These are phyloP conservation scores for Fusarium sp. DNA, from an alignment of 2,329 filamentous ascomycete species.

Conservation along the genomic window DNA sequence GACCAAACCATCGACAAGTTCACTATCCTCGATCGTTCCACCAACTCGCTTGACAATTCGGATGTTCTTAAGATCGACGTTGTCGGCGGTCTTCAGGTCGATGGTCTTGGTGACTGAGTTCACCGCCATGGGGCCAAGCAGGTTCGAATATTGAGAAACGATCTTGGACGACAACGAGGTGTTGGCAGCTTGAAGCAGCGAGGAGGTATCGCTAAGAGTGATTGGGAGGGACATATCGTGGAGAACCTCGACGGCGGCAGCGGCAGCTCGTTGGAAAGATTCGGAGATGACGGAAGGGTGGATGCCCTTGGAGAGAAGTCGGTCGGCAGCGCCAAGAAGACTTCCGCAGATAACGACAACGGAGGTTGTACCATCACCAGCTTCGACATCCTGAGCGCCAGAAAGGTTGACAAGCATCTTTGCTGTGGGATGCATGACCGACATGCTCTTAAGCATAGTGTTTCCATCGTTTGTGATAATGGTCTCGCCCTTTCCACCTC, in stretches of 20 bases:
- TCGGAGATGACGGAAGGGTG: conserved; percentile 98
- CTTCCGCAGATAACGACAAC: conserved; percentile 98
- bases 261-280: conserved; percentile 94
- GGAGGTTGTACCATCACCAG: conserved; percentile 97
- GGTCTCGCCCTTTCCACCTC: conserved; percentile 94
- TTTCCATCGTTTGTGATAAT: conserved; percentile 99
- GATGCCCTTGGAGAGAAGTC: conserved; percentile 90
- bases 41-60: conserved; percentile 97
- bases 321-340: conserved; percentile 91
- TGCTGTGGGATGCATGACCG: conserved; percentile 98
- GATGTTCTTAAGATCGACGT: conserved; percentile 96
- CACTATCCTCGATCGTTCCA: conserved; percentile 97
- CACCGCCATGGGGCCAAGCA: conserved; percentile 97
- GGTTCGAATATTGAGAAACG: conserved; percentile 94
- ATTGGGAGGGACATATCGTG: conserved; percentile 97
- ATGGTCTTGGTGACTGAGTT: conserved; percentile 97
- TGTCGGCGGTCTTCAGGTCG: conserved; percentile 93
- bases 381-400: conserved; percentile 97
- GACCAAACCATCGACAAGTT: conserved; percentile 94
- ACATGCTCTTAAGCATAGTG: conserved; percentile 99
- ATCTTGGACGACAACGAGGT: conserved; percentile 99
- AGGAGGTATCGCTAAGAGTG: conserved; percentile 85
- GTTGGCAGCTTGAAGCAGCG: conserved; percentile 94
- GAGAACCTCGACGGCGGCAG: conserved; percentile 87
- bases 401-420: conserved; percentile 99